A percentile compares a stretch with the other conserved stretches of the same genome.
These are phyloP conservation scores for Passiflora organensis DNA, from an alignment of 345 rosid genomes.

Conservation along the genomic window DNA sequence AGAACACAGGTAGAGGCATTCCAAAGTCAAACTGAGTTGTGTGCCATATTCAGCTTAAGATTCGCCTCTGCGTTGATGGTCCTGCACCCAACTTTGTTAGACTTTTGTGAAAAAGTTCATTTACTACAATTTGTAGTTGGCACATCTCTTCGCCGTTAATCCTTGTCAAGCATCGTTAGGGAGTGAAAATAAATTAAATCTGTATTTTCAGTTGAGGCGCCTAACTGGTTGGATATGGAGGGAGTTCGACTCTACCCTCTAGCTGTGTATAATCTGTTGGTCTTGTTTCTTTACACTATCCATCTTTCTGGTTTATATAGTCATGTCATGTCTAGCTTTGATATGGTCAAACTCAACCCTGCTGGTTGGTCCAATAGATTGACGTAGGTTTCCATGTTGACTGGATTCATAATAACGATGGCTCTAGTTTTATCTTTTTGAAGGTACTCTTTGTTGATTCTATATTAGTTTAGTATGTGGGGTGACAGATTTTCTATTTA, in stretches of 20 bases:
- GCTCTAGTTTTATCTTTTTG: background rate
- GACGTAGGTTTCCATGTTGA: background rate
- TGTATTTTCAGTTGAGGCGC: no score
- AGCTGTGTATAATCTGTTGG: slow-evolving; percentile 5
- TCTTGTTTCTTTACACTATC: background rate
- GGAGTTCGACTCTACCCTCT: no score
- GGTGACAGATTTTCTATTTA: background rate
- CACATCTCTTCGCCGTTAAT: no score
- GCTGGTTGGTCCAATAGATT: background rate
- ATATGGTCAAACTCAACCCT: no score
- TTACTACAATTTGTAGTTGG: no score
- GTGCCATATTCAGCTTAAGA: slow-evolving; percentile 10
- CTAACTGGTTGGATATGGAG: background rate
- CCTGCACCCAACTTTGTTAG: no score
- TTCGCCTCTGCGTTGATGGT: background rate
- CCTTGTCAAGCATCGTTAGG: no score
- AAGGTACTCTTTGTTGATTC: no score
- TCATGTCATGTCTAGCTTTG: background rate
- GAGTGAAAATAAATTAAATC: no score
- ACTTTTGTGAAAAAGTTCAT: slow-evolving; percentile 3
- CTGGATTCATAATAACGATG: background rate
- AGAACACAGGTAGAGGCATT: background rate
- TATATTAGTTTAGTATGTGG: background rate
- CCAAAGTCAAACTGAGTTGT: slow-evolving; percentile 15
- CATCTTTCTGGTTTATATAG: no score